phyloP scores from a whole-genome alignment of 108 stramenopile genomes.

The Nitzschia sp. region DNA sequence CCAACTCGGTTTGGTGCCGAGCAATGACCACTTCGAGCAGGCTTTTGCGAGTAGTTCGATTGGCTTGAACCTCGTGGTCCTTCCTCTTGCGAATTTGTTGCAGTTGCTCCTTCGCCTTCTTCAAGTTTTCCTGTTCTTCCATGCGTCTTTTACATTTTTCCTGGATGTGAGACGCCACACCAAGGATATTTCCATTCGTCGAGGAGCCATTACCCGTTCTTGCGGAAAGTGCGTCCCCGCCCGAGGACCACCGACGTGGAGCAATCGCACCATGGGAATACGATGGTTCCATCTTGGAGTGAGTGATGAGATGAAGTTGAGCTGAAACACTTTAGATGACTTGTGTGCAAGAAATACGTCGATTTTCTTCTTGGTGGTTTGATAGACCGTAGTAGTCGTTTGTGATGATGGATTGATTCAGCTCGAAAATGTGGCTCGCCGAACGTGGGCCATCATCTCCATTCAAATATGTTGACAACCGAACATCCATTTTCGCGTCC shows the following conservation, averaged over 20 bases:
- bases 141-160: constrained; percentile 7
- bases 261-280: background rate
- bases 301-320: too few relatives aligned
- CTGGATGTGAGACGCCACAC: constrained; percentile 15
- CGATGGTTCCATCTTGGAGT: background rate
- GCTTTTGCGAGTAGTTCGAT: background rate
- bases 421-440: too few relatives aligned
- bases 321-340: too few relatives aligned
- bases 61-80: background rate
- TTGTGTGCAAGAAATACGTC: too few relatives aligned
- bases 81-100: background rate
- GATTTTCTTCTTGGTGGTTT: too few relatives aligned
- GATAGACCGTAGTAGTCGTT: too few relatives aligned
- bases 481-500: too few relatives aligned
- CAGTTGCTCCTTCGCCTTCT: background rate
- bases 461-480: too few relatives aligned
- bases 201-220: background rate
- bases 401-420: too few relatives aligned
- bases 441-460: too few relatives aligned
- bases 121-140: constrained; percentile 11
- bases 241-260: background rate
- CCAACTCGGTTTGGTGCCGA: constrained; percentile 23
- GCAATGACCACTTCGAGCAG: constrained; percentile 10
- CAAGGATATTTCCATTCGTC: constrained; percentile 14
- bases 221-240: background rate